Conservation (phyloP, 768 basidiomycete genomes). For the Mycena belliarum region DNA sequence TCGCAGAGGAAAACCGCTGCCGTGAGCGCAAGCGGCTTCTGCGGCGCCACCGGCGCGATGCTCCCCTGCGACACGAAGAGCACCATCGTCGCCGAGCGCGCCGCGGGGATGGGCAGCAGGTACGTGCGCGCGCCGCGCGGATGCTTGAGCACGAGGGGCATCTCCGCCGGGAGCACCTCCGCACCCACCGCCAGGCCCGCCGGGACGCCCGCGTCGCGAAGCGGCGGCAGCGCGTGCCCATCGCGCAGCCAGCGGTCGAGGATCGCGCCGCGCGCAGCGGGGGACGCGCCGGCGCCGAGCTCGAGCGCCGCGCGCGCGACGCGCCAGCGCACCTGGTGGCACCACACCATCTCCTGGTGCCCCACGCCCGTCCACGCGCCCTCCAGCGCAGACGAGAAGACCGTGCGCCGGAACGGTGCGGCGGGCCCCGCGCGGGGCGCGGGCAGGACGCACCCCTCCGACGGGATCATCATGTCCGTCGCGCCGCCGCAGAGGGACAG, state of each 20-base stretch:
- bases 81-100: slow-evolving; percentile 37
- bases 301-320: slow-evolving; percentile 81
- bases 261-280: slow-evolving; percentile 32
- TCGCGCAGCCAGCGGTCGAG: slow-evolving; percentile 73
- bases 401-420: slow-evolving; percentile 51
- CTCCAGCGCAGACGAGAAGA: slow-evolving; percentile 86
- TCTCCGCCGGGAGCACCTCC: slow-evolving; percentile 37
- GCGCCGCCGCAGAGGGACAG: slow-evolving; percentile 91
- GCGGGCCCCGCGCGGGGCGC: slow-evolving; percentile 8
- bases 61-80: slow-evolving; percentile 65
- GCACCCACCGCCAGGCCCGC: slow-evolving; percentile 26
- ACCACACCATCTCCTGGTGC: slow-evolving; percentile 98
- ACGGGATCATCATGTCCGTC: slow-evolving; percentile 88
- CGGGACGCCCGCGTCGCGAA: slow-evolving; percentile 7
- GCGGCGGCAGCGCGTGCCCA: slow-evolving; percentile 46
- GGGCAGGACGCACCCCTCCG: slow-evolving; percentile 80
- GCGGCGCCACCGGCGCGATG: slow-evolving; percentile 51
- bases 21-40: slow-evolving; percentile 43
- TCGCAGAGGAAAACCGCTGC: slow-evolving; percentile 52
- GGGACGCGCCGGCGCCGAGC: slow-evolving; percentile 39
- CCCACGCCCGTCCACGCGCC: slow-evolving; percentile 96
- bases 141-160: slow-evolving; percentile 43
- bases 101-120: slow-evolving; percentile 47
- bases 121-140: slow-evolving; percentile 48
- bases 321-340: slow-evolving; percentile 93